Base-by-base conservation (phyloP, 306 rosid genomes). In the Astragalus membranaceus region DNA sequence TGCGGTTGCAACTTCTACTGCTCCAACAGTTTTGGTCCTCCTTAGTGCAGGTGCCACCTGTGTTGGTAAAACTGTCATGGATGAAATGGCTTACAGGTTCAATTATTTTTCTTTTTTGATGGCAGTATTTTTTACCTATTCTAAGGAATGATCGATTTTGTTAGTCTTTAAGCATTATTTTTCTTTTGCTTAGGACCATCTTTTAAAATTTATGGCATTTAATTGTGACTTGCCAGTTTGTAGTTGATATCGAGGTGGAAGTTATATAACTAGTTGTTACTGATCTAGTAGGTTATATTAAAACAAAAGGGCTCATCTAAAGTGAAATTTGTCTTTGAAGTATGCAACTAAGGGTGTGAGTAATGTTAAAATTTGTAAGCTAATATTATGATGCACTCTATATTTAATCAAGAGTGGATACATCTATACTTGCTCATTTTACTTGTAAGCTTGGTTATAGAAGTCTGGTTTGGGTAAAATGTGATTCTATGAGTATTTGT, bases 21-120 rank as follows among this genome's bases (percentile, higher is more conserved):
- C 99, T 62, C 95, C 95, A 14, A 77, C 89, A 15, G 81, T 91
- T 63, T 55, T 67, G 81, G 70, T 87, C 33, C 48, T 91, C 48
- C 81, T 88, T 8, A 71, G 51, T n/a, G 95, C 82, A 55, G 99
- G 99, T 54, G 99, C 96, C 55, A 88, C 87, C 23, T 88, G 87
- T 68, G 74, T 85, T 55, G 98, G 98, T 71, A 88, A 75, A 82
- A 94, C 97, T 67, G 84, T 87, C 75, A 83, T 90, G 98, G 98
- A 94, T 71, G 98, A 94, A 88, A 84, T 90, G 98, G 98, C 98
- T 23, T 90, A 81, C 82, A 73, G 98, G 98, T 91, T 72, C 12
- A 2, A 5, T 26, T 42, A 33, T 58, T 32, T 1, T 52, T 16
- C 4, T 39, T 7, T 53, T 52, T 23, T 23, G 14, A 20, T 46